Base-by-base conservation (phyloP, 257 asterid genomes). In the Datura wrightii region DNA sequence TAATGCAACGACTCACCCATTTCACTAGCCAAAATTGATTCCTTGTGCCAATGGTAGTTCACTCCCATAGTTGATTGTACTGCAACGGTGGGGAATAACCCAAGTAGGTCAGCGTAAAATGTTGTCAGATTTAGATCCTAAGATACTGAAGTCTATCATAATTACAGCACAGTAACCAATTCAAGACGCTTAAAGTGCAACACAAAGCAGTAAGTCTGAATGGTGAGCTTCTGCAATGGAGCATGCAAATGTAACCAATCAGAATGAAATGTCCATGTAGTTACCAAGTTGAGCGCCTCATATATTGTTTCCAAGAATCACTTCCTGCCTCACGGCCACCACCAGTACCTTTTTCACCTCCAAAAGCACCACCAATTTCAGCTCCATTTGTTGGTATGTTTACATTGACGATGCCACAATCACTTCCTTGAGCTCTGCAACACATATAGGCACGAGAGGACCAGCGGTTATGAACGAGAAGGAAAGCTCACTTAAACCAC, bases 261-360 rank as follows among this genome's bases (percentile, higher is more conserved):
- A 78, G 31, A 52, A 52, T 14, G 46, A 41, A 54, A 63, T 82
- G 84, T 11, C 54, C 2, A 24, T n/a, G 31, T 37, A n/a, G n/a
- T 85, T 92, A 96, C 98, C 99, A 97, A 69, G 99, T 97, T 53
- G 99, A 92, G 84, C 99, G 99, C 84, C 99, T 94, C 98, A 97
- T 97, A 54, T 95, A 97, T 83, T 95, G 99, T 84, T 97, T 97
- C 99, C 99, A 97, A 36, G 99, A 97, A 89, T 97, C 99, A 69
- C 99, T 97, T 81, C 99, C 99, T 18, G 99, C 99, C 89, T 97
- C 99, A 60, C 99, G 95, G 58, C 99, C 98, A 65, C 99, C 99
- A 37, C 98, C 98, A 0, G 98, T 97, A 48, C 98, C 99, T 82
- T 97, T 97, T 89, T 97, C 99, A 36, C 98, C 98, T 5, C 99